phyloP scores from a whole-genome alignment of 306 rosid species.

The Glycine tomentella region DNA sequence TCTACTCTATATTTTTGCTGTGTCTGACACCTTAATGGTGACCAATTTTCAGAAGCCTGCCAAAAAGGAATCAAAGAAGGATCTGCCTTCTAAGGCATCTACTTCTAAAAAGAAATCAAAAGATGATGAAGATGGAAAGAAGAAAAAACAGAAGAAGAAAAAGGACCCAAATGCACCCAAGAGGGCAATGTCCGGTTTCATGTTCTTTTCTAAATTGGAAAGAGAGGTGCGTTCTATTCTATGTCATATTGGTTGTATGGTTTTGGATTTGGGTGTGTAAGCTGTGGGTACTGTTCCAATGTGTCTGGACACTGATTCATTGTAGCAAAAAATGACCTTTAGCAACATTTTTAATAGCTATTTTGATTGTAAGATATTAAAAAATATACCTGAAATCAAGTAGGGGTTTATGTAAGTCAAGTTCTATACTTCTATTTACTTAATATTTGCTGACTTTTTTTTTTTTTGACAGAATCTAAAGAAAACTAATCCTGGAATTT shows the following conservation, averaged over 20 bases:
- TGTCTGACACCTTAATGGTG: constrained; percentile 38
- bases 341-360: no score
- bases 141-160: constrained; percentile 93
- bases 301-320: no score
- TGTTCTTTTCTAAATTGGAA: constrained; percentile 96
- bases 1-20: constrained; percentile 14
- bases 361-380: no score
- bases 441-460: no score
- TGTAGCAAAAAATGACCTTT: no score
- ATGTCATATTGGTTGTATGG: not conserved
- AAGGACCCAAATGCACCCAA: constrained; percentile 99
- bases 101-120: constrained; percentile 77
- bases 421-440: no score
- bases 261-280: constrained; percentile 17
- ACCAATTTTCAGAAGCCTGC: constrained; percentile 75
- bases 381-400: no score
- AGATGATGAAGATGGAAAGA: constrained; percentile 89
- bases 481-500: no score
- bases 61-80: constrained; percentile 85
- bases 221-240: constrained; percentile 76
- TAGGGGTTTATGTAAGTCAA: no score
- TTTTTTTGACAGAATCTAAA: no score
- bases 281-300: not conserved
- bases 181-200: constrained; percentile 95
- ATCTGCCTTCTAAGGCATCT: constrained; percentile 80